Base-by-base conservation (phyloP, 768 basidiomycete species). In the Brasilioporus rufonigricans region DNA sequence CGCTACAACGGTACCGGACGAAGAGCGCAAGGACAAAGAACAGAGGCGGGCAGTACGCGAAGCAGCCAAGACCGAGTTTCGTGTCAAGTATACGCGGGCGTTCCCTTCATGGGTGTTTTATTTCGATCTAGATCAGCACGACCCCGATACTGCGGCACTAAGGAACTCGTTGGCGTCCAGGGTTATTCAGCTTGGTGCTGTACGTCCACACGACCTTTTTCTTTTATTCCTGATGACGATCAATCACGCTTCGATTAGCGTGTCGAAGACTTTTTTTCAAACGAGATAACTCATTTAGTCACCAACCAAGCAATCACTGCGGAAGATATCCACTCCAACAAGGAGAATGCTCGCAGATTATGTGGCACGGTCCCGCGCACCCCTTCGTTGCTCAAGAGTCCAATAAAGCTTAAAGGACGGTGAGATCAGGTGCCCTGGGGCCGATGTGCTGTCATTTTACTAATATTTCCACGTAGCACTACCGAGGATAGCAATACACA, bases 221-320 rank as follows among this genome's bases (percentile, higher is more conserved):
- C 26, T 31, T 44, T 21, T 52, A 27, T 46, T 51, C 24, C 47
- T 12, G 21, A 48, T 29, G 45, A 39, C 32, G 32, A 56, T 55
- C 47, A 24, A 50, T 48, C 48, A 41, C n/a, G 16, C 39, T 46
- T 41, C 48, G 19, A 55, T 33, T 64, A 98, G 97, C 78, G 77
- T 52, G 81, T 93, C 52, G 92, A 96, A 47, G 81, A 85, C 57
- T 97, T 97, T 78, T 95, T 98, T 71, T 91, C 89, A 29, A 84
- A 79, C 45, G 80, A 84, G 45, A 83, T 96, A 24, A 94, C 93
- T 0, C 96, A 98, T 73, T 79, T 98, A 58, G 86, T 96, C 66
- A 90, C 89, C 50, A 80, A 88, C 63, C 76, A 77, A 51, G 67
- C 74, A 32, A 58, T 71, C 48, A 71, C 76, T 8, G 50, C 59